phyloP scores from a whole-genome alignment of 2,329 filamentous ascomycete genomes.

The Exophiala spinifera region DNA sequence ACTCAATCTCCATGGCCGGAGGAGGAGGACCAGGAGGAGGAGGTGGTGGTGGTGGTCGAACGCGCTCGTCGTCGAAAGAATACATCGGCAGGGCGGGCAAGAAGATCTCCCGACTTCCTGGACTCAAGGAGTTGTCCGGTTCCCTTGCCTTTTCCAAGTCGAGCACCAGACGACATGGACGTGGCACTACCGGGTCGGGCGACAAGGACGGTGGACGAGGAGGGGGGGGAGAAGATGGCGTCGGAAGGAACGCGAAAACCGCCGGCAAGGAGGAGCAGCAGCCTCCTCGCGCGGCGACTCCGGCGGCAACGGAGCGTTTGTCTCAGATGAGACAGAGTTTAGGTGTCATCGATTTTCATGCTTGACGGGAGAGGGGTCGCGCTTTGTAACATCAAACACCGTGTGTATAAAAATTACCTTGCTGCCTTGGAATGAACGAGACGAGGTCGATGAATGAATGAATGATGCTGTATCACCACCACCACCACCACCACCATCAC shows the following conservation, averaged over 20 bases:
- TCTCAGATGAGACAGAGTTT: slow-evolving; percentile 23
- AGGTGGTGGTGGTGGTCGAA: no score
- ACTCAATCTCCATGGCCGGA: slow-evolving; percentile 17
- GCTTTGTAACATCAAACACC: no score
- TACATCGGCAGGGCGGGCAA: slow-evolving; percentile 12
- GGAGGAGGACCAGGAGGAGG: no score
- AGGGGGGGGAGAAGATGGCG: no score
- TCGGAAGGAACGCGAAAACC: no score
- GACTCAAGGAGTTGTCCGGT: slow-evolving; percentile 19
- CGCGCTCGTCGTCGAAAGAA: slow-evolving; percentile 7
- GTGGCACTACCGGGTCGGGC: neutral
- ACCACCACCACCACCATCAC: no score
- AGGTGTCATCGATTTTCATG: slow-evolving; percentile 16
- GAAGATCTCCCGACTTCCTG: slow-evolving; percentile 20
- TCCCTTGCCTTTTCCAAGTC: no score
- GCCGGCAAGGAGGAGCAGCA: no score
- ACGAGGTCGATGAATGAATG: no score
- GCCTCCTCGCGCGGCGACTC: neutral
- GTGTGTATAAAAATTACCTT: no score
- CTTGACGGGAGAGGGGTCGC: neutral
- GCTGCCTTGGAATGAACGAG: no score
- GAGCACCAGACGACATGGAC: neutral
- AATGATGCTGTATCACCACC: no score
- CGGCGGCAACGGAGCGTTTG: slow-evolving; percentile 15
- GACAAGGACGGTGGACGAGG: neutral